These are phyloP conservation scores for Tremella mesenterica DNA, from an alignment of 768 basidiomycete species.

Conservation along the genomic window DNA sequence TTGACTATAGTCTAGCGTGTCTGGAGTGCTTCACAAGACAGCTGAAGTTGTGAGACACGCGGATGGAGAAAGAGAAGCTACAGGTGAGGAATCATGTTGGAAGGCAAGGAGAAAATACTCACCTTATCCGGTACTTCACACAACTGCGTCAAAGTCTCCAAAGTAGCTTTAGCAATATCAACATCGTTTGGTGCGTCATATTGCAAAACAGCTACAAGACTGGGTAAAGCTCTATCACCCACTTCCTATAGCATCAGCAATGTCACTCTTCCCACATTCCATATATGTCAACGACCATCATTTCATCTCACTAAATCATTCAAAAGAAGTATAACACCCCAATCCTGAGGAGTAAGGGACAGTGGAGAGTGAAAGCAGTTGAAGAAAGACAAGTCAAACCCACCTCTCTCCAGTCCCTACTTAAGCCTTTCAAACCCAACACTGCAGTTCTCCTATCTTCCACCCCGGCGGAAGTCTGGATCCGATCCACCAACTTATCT, in stretches of 20 bases:
- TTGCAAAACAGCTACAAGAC: constrained; percentile 69
- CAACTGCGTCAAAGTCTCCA: constrained; percentile 78
- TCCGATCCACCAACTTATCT: constrained; percentile 72
- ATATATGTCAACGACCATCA: neutral
- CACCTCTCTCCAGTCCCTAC: constrained; percentile 72
- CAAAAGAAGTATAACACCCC: no score
- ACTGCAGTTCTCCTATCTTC: constrained; percentile 89
- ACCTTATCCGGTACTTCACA: constrained; percentile 60
- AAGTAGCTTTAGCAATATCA: constrained; percentile 81
- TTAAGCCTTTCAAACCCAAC: constrained; percentile 83
- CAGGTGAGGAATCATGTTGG: no score
- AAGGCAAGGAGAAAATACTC: no score
- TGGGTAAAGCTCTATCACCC: constrained; percentile 64
- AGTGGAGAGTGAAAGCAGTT: no score
- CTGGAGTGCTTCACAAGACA: no score
- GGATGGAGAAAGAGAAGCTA: no score
- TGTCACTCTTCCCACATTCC: neutral
- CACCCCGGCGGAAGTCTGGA: constrained; percentile 79
- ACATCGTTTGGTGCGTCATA: constrained; percentile 84
- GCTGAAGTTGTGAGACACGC: no score
- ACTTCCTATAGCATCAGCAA: constrained; percentile 52
- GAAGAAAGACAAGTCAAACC: constrained; percentile 15
- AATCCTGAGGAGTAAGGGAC: no score
- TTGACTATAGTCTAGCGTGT: neutral
- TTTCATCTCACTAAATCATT: neutral